Conservation (phyloP, 352 stramenopile species). For the Phytophthora lateralis region DNA sequence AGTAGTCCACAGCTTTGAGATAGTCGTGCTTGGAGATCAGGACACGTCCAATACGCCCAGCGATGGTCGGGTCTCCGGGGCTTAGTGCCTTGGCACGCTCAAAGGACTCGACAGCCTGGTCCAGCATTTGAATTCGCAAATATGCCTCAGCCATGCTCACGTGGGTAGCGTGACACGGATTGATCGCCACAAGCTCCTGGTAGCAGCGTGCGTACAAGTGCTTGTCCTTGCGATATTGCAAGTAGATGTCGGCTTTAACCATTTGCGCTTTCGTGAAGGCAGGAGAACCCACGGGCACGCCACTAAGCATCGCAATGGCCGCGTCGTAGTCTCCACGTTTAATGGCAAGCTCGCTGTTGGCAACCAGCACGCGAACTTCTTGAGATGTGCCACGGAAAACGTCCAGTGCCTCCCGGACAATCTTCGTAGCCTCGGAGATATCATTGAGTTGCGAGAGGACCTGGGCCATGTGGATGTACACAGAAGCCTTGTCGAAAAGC, state of each 20-base stretch:
- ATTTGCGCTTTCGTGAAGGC: slow-evolving; percentile 90
- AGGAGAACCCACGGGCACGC: slow-evolving; percentile 76
- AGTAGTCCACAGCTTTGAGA: slow-evolving; percentile 93
- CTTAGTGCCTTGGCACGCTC: slow-evolving; percentile 59
- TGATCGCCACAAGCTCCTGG: slow-evolving; percentile 85
- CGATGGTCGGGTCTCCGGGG: slow-evolving; percentile 77
- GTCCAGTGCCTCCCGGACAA: slow-evolving; percentile 72
- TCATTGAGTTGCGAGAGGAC: slow-evolving; percentile 83
- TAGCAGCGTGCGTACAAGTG: slow-evolving; percentile 89
- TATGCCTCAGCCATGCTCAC: slow-evolving; percentile 92
- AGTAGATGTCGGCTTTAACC: slow-evolving; percentile 94
- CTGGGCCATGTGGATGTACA: slow-evolving; percentile 89
- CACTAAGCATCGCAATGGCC: slow-evolving; percentile 90
- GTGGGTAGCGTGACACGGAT: slow-evolving; percentile 73
- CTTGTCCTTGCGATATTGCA: slow-evolving; percentile 93
- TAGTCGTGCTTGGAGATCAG: slow-evolving; percentile 95
- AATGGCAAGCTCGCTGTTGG: slow-evolving; percentile 91
- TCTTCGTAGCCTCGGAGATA: slow-evolving; percentile 64
- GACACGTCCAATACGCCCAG: slow-evolving; percentile 88
- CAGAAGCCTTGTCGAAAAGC: slow-evolving; percentile 83
- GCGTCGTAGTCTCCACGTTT: slow-evolving; percentile 90
- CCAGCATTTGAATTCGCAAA: slow-evolving; percentile 91
- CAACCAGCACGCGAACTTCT: slow-evolving; percentile 92
- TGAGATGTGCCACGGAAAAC: slow-evolving; percentile 79
- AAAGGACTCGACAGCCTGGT: slow-evolving; percentile 86